Evolutionary conservation across 108 stramenopile genomes (phyloP).

Genomic region (Pseudonitzschia multiseries): DNA sequence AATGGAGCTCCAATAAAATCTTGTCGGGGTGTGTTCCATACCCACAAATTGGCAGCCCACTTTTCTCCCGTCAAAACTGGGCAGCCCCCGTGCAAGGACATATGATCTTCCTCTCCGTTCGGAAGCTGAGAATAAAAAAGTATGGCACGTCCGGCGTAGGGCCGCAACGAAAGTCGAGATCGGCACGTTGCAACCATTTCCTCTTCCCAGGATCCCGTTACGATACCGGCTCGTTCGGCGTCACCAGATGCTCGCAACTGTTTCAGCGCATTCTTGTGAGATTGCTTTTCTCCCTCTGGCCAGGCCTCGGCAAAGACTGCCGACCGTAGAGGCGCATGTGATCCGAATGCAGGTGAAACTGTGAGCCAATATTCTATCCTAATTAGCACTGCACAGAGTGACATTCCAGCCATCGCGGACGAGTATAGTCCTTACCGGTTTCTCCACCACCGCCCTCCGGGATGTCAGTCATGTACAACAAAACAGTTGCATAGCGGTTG

Average conservation of each 20-base stretch:
- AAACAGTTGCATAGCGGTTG: slow-evolving; percentile 94
- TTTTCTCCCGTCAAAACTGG: slow-evolving; percentile 58
- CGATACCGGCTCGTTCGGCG: slow-evolving; percentile 39
- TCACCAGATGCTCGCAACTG: slow-evolving; percentile 53
- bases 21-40: slow-evolving; percentile 64
- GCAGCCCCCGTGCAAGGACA: slow-evolving; percentile 89
- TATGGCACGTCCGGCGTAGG: slow-evolving; percentile 65
- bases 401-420: slow-evolving; percentile 76
- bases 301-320: slow-evolving; percentile 77
- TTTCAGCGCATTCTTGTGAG: slow-evolving; percentile 21
- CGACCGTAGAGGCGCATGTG: slow-evolving; percentile 74
- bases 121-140: slow-evolving; percentile 87
- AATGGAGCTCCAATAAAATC: slow-evolving; percentile 53
- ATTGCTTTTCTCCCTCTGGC: slow-evolving; percentile 33
- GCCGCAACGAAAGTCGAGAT: slow-evolving; percentile 49
- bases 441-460: slow-evolving; percentile 86
- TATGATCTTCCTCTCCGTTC: slow-evolving; percentile 72
- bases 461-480: slow-evolving; percentile 93
- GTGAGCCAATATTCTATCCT: not conserved
- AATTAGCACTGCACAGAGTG: not conserved
- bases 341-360: too few relatives aligned
- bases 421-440: slow-evolving; percentile 87
- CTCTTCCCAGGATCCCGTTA: slow-evolving; percentile 68
- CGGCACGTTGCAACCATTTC: slow-evolving; percentile 69
- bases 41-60: slow-evolving; percentile 81